These are phyloP conservation scores for Bipolaris bicolor DNA, from an alignment of 2,329 filamentous ascomycete genomes.

Conservation along the genomic window DNA sequence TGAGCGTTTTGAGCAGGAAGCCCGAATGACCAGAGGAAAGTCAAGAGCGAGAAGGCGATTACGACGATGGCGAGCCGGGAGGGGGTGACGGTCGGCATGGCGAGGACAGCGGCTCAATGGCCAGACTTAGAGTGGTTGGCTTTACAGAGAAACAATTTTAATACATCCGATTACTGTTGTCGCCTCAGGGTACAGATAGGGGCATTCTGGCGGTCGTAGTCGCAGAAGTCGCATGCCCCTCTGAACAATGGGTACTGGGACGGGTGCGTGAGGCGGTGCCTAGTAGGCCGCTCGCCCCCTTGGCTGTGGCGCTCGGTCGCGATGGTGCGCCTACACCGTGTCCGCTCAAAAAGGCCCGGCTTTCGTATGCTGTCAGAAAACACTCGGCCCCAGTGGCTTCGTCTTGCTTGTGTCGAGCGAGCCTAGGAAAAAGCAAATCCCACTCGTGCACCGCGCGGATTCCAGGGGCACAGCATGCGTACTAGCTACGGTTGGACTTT, in stretches of 20 bases:
- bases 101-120: slow-evolving; percentile 9
- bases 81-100: slow-evolving; percentile 42
- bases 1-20: slow-evolving; percentile 27
- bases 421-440: background rate
- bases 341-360: background rate
- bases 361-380: background rate
- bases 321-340: slow-evolving; percentile 8
- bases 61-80: slow-evolving; percentile 40
- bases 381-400: background rate
- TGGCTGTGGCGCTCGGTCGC: slow-evolving; percentile 21
- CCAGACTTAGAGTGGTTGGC: background rate
- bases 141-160: background rate
- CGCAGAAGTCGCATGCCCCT: slow-evolving; percentile 12
- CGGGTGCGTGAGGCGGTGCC: slow-evolving; percentile 11
- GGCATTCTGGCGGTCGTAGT: slow-evolving; percentile 2
- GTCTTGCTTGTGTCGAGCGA: slow-evolving; percentile 1
- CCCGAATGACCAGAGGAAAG: slow-evolving; percentile 43
- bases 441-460: background rate
- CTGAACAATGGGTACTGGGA: slow-evolving; percentile 4
- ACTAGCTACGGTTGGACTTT: background rate
- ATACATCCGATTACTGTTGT: background rate
- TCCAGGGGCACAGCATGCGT: background rate
- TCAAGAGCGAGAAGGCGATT: slow-evolving; percentile 35
- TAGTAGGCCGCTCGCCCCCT: slow-evolving; percentile 4
- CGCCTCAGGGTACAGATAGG: slow-evolving; percentile 1